Base-by-base conservation (phyloP, 257 asterid genomes). In the Linderniella brevidens region DNA sequence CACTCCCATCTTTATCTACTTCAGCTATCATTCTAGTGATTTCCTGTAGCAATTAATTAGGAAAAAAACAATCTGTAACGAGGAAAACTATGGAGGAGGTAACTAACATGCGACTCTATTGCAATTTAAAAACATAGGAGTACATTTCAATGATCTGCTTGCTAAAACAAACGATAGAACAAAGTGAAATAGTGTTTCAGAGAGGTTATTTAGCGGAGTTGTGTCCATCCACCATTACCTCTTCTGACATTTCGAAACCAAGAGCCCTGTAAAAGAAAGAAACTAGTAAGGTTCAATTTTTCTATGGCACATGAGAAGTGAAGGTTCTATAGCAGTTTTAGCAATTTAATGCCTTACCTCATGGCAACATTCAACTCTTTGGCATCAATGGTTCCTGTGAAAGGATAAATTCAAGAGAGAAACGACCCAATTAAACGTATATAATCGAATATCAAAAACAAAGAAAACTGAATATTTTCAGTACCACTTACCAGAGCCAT, bases 1-100 rank as follows among this genome's bases (percentile, higher is more conserved):
- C 98, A 76, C 94, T 88, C 25, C 85, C 92, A 69, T 84, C 96
- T 66, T 84, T 84, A 68, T 81, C 94, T 17, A 88, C 92, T 53
- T 84, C 98, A 52, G 94, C 94, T 59, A 88, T 84, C 96, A 88
- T 84, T 48, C 75, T 65, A 46, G 52, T 67, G 49, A 84, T 82
- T 68, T 88, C 93, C 98, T 88, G 85, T 40, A 48, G 35, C 47
- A 37, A 47, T 48, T 41, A 14, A 35, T 41, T 20, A 48, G 56
- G 41, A 41, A 11, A 14, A 32, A 55, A 50, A 53, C 45, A 41
- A 56, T 42, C 49, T 46, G 12, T 57, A 50, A 48, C 48, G 14
- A 14, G 17, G 54, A 14, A 51, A 19, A 55, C 29, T 1, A 15
- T 11, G 17, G 5, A 6, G 3, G 5, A 43, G 25, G 13, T 8